These are phyloP conservation scores for Botrytis galanthina DNA, from an alignment of 2,329 filamentous ascomycete genomes.

Conservation along the genomic window DNA sequence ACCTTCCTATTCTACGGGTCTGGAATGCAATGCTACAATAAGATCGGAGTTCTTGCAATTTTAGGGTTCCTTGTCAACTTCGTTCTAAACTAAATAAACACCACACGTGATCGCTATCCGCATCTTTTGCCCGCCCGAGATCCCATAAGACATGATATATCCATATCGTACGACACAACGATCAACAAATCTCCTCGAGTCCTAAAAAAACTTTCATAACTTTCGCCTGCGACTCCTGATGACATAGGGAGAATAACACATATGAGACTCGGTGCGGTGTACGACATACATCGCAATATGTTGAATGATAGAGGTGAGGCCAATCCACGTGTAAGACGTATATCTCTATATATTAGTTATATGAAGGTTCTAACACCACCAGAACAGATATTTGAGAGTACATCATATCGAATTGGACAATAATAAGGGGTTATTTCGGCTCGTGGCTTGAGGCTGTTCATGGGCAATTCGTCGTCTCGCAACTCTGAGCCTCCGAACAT, in stretches of 20 bases:
- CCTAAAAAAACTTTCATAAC: conserved; percentile 10
- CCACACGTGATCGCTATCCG: conserved; percentile 33
- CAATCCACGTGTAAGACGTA: conserved; percentile 37
- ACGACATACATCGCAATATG: conserved; percentile 29
- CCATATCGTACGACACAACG: conserved; percentile 33
- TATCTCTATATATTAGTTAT: conserved; percentile 30
- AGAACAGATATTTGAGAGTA: conserved; percentile 25
- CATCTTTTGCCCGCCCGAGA: conserved; percentile 26
- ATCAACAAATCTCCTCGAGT: conserved; percentile 25
- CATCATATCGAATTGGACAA: conserved; percentile 17
- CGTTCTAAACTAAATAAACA: conserved; percentile 21
- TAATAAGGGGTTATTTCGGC: conserved; percentile 22
- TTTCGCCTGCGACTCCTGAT: conserved; percentile 17
- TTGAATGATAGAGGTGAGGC: conserved; percentile 37
- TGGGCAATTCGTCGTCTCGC: conserved; percentile 35
- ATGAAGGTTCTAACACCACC: conserved; percentile 29
- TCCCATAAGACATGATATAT: conserved; percentile 30
- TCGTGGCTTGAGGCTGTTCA: conserved; percentile 33
- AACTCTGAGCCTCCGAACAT: conserved; percentile 27
- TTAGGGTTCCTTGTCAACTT: conserved; percentile 17
- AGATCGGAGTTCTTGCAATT: conserved; percentile 9
- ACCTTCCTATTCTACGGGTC: background rate
- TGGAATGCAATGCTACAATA: conserved; percentile 15
- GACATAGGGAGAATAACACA: conserved; percentile 7
- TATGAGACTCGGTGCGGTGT: conserved; percentile 15